These are phyloP conservation scores for Pontederia crassipes DNA, from an alignment of 176 grass and related monocot species.

Conservation along the genomic window DNA sequence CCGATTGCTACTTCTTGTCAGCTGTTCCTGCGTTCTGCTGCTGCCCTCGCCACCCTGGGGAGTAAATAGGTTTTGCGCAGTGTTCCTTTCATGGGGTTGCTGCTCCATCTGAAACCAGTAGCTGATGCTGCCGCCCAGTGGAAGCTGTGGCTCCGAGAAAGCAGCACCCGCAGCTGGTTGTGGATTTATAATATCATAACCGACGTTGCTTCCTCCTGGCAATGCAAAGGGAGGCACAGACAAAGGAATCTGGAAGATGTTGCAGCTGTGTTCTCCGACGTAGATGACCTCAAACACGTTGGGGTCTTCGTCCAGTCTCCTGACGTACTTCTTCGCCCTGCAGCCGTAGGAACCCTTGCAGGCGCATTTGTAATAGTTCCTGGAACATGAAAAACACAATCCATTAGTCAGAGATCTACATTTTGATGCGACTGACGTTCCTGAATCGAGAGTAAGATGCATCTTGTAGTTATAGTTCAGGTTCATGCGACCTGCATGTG, in stretches of 20 bases:
- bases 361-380: conserved; percentile 87
- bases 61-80: neutral
- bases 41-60: neutral
- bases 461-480: too few species aligned
- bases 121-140: neutral
- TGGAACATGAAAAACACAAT: conserved; percentile 11
- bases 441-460: too few species aligned
- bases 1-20: conserved; percentile 9
- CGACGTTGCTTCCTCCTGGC: neutral
- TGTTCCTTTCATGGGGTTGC: neutral
- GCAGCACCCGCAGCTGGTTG: too few species aligned
- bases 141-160: neutral
- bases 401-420: too few species aligned
- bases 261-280: conserved; percentile 63
- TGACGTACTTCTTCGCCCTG: conserved; percentile 77
- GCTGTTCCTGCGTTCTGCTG: neutral
- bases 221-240: conserved; percentile 18
- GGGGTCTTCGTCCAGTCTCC: conserved; percentile 63
- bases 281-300: conserved; percentile 67
- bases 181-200: neutral
- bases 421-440: too few species aligned
- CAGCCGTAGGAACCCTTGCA: conserved; percentile 88
- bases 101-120: neutral
- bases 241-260: conserved; percentile 55
- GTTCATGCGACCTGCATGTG: neutral